These are phyloP conservation scores for Coemansia furcata DNA, from an alignment of 192 early-diverging fungal genomes.

Conservation along the genomic window DNA sequence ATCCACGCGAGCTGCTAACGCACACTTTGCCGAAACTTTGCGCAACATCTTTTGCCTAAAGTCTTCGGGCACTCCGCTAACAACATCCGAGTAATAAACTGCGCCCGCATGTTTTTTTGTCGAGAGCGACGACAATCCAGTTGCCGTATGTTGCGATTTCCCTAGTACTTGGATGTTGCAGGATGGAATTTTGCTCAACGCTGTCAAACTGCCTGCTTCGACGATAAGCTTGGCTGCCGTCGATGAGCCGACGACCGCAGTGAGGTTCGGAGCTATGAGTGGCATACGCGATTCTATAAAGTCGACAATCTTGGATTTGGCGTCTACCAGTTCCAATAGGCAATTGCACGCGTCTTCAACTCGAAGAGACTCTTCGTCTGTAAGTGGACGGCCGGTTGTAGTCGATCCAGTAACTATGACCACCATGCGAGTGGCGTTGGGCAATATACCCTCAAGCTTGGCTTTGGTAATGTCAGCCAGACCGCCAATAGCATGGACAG, in stretches of 20 bases:
- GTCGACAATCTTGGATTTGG: conserved; percentile 64
- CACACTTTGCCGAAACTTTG: conserved; percentile 80
- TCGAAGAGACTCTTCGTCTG: conserved; percentile 58
- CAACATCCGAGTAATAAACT: conserved; percentile 75
- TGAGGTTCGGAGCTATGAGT: conserved; percentile 92
- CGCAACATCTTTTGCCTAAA: conserved; percentile 74
- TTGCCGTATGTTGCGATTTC: conserved; percentile 28
- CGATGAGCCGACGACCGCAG: conserved; percentile 77
- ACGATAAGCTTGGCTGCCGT: conserved; percentile 90
- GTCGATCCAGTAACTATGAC: conserved; percentile 89
- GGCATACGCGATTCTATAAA: conserved; percentile 92
- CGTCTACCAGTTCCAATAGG: conserved; percentile 65
- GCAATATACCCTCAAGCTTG: conserved; percentile 74
- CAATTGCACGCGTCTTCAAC: conserved; percentile 78
- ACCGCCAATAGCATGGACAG: conserved; percentile 79
- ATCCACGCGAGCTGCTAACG: conserved; percentile 88
- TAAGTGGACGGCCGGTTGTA: conserved; percentile 67
- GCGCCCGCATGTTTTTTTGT: conserved; percentile 75
- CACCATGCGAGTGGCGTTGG: conserved; percentile 84
- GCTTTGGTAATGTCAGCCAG: conserved; percentile 78
- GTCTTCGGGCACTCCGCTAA: conserved; percentile 67
- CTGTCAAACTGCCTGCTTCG: conserved; percentile 84
- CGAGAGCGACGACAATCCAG: conserved; percentile 43
- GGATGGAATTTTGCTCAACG: conserved; percentile 83
- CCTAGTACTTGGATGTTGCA: conserved; percentile 81